These are phyloP conservation scores for Pichia sp. DNA, from an alignment of 1,139 yeast species.

Conservation along the genomic window DNA sequence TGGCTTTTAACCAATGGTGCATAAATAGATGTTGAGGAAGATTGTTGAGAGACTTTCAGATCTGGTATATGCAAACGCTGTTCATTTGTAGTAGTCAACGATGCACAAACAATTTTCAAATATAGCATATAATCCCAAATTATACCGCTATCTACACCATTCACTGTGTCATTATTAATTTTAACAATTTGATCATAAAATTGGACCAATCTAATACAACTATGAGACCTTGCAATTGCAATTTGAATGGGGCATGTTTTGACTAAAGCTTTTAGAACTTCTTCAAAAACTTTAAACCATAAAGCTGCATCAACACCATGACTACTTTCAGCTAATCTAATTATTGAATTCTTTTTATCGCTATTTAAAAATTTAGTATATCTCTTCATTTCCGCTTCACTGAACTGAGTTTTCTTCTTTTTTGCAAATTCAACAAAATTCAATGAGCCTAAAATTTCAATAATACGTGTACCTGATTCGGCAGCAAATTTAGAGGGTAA, in stretches of 20 bases:
- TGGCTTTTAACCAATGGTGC: conserved; percentile 34
- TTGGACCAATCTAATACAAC: conserved; percentile 82
- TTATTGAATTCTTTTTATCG: conserved; percentile 53
- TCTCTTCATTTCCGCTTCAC: conserved; percentile 76
- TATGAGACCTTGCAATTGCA: conserved; percentile 88
- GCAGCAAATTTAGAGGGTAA: conserved; percentile 71
- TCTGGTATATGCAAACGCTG: conserved; percentile 62
- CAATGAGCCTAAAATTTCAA: conserved; percentile 65
- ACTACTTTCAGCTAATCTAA: conserved; percentile 79
- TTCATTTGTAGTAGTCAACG: conserved; percentile 83
- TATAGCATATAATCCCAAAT: conserved; percentile 47
- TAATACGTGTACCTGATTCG: conserved; percentile 69
- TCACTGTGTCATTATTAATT: conserved; percentile 44
- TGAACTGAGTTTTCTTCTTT: conserved; percentile 54
- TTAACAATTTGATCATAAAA: conserved; percentile 75
- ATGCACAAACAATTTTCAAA: conserved; percentile 85
- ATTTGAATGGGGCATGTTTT: conserved; percentile 87
- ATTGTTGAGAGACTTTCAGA: conserved; percentile 10
- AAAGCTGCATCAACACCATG: conserved; percentile 93
- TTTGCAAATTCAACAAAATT: conserved; percentile 63
- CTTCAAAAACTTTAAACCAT: conserved; percentile 88
- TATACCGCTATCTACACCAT: conserved; percentile 32
- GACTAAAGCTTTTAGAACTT: conserved; percentile 62
- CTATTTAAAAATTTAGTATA: conserved; percentile 57
- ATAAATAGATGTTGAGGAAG: conserved; percentile 18